Percentiles rank a stretch among this genome's conserved stretches.
These are phyloP conservation scores for Ophiostoma quercus DNA, from an alignment of 2,329 filamentous ascomycete genomes.

Conservation along the genomic window DNA sequence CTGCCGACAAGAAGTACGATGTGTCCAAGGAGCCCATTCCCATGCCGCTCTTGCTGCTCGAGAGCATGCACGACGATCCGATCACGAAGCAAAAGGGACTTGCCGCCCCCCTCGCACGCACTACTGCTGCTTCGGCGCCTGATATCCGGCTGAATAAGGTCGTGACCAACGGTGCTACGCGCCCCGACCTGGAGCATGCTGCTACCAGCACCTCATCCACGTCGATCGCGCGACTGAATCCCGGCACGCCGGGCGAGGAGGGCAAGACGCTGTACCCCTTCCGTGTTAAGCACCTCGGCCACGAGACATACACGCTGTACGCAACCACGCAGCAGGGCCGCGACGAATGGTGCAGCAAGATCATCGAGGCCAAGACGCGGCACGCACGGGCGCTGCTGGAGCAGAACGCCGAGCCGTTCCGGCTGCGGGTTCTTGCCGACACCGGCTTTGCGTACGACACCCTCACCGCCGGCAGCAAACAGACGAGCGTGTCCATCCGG, in stretches of 20 bases:
- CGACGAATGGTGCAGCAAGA: slow-evolving; percentile 86
- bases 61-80: slow-evolving; percentile 87
- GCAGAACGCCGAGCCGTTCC: slow-evolving; percentile 94
- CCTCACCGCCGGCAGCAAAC: slow-evolving; percentile 54
- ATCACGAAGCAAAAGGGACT: slow-evolving; percentile 79
- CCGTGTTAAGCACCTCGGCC: slow-evolving; percentile 89
- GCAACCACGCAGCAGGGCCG: slow-evolving; percentile 70
- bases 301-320: slow-evolving; percentile 88
- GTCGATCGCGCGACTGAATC: slow-evolving; percentile 45
- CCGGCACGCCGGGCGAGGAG: slow-evolving; percentile 54
- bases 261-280: slow-evolving; percentile 89
- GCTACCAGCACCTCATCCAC: slow-evolving; percentile 61
- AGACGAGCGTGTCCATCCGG: slow-evolving; percentile 66
- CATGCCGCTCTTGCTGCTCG: slow-evolving; percentile 89
- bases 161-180: slow-evolving; percentile 42
- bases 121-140: slow-evolving; percentile 53
- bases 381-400: slow-evolving; percentile 83
- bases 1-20: slow-evolving; percentile 79
- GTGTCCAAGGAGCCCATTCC: slow-evolving; percentile 93
- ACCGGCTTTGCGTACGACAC: slow-evolving; percentile 80
- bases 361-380: slow-evolving; percentile 88
- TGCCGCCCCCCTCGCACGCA: slow-evolving; percentile 54
- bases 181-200: slow-evolving; percentile 60
- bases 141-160: slow-evolving; percentile 56
- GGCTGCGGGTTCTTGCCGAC: slow-evolving; percentile 85